Percentiles rank a stretch among this genome's conserved stretches.
phyloP scores from a whole-genome alignment of 371 early-diverging fungal species.

The Mucor velutinosus region DNA sequence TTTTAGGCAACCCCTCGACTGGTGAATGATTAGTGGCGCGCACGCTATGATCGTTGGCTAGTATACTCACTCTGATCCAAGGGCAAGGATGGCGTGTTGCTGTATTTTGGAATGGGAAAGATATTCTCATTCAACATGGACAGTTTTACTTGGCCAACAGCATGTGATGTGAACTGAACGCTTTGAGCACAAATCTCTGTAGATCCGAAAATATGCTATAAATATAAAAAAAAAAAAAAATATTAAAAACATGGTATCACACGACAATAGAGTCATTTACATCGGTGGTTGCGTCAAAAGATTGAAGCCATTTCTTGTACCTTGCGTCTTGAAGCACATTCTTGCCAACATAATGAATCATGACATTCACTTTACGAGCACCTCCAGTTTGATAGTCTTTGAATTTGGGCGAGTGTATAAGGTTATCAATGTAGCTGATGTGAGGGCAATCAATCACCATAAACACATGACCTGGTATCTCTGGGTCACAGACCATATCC shows the following conservation, averaged over 20 bases:
- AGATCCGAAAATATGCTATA: conserved; percentile 70
- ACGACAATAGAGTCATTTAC: conserved; percentile 27
- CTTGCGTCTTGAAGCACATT: conserved; percentile 65
- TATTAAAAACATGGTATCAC: not conserved
- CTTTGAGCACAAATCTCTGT: conserved; percentile 59
- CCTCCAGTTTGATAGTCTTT: conserved; percentile 35
- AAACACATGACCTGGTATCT: conserved; percentile 57
- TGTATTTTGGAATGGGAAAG: conserved; percentile 69
- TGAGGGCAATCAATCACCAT: conserved; percentile 88
- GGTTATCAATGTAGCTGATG: conserved; percentile 58
- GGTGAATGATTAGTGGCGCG: not conserved
- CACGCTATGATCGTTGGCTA: not conserved
- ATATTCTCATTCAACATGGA: conserved; percentile 59
- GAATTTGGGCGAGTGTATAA: conserved; percentile 57
- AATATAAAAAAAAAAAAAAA: not conserved
- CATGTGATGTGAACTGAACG: conserved; percentile 61
- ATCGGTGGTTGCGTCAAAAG: conserved; percentile 68
- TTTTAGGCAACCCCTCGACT: conserved; percentile 30
- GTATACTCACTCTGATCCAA: not conserved
- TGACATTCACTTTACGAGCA: conserved; percentile 22
- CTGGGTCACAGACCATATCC: conserved; percentile 62
- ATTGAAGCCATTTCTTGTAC: conserved; percentile 79
- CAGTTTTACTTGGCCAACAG: conserved; percentile 58
- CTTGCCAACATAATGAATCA: conserved; percentile 75
- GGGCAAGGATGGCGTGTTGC: conserved; percentile 37